phyloP scores from a whole-genome alignment of 2,329 filamentous ascomycete species.

The Arthrobotrys musiformis region DNA sequence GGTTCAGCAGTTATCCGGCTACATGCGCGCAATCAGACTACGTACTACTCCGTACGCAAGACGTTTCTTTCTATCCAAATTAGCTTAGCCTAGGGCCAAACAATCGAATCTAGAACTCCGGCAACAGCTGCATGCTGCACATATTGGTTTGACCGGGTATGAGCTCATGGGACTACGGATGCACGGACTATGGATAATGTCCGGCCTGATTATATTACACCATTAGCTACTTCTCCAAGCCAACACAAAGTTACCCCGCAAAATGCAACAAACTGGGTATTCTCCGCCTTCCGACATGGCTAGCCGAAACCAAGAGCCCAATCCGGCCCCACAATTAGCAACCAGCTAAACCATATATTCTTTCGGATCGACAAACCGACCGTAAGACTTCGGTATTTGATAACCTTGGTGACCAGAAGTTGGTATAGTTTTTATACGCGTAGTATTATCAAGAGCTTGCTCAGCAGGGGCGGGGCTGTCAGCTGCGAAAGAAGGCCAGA shows the following conservation, averaged over 20 bases:
- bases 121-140: too few relatives aligned
- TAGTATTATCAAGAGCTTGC: constrained; percentile 44
- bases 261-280: constrained; percentile 49
- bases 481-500: neutral
- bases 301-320: constrained; percentile 22
- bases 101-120: neutral
- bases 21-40: too few relatives aligned
- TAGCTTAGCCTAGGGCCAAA: neutral
- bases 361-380: constrained; percentile 26
- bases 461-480: constrained; percentile 17
- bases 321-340: constrained; percentile 5
- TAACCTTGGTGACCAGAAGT: neutral
- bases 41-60: too few relatives aligned
- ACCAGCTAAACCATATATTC: neutral
- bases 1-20: too few relatives aligned
- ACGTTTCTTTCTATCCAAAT: neutral
- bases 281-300: constrained; percentile 29
- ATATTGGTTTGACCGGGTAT: too few relatives aligned
- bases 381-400: neutral
- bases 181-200: neutral
- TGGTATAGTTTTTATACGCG: neutral
- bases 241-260: constrained; percentile 26
- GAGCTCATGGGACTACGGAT: too few relatives aligned
- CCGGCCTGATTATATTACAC: neutral
- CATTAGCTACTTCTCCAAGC: neutral